Percentiles rank a stretch among this genome's conserved stretches.
phyloP scores from a whole-genome alignment of 2,329 filamentous ascomycete species.

The Fusarium pseudocircinatum region DNA sequence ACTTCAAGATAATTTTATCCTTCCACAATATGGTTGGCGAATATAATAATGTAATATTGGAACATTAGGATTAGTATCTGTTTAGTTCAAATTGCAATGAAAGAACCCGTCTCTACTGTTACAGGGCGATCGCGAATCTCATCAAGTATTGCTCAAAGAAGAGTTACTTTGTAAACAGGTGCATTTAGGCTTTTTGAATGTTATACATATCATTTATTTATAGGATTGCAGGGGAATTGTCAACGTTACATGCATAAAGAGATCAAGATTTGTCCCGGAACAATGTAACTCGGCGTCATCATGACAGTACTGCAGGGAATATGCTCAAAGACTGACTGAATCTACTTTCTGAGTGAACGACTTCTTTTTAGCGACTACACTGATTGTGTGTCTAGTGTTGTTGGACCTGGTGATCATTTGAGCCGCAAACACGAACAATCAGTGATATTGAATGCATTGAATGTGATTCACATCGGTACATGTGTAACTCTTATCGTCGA shows the following conservation, averaged over 20 bases:
- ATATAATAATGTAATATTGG: rapidly evolving
- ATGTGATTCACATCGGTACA: background rate
- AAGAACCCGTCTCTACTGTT: background rate
- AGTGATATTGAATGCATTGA: background rate
- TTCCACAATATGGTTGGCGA: rapidly evolving
- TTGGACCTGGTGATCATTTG: background rate
- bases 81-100: rapidly evolving
- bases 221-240: no score
- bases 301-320: background rate
- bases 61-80: background rate
- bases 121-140: no score
- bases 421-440: background rate
- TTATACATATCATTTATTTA: background rate
- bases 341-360: background rate
- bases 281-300: background rate
- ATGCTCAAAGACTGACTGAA: no score
- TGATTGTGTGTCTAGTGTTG: no score
- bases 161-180: background rate
- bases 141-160: background rate
- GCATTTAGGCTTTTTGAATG: background rate
- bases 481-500: background rate
- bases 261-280: background rate
- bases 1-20: rapidly evolving
- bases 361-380: no score
- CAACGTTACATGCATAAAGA: background rate